Conservation (phyloP, 2,329 filamentous ascomycete species). For the Trichoderma aggressivum region DNA sequence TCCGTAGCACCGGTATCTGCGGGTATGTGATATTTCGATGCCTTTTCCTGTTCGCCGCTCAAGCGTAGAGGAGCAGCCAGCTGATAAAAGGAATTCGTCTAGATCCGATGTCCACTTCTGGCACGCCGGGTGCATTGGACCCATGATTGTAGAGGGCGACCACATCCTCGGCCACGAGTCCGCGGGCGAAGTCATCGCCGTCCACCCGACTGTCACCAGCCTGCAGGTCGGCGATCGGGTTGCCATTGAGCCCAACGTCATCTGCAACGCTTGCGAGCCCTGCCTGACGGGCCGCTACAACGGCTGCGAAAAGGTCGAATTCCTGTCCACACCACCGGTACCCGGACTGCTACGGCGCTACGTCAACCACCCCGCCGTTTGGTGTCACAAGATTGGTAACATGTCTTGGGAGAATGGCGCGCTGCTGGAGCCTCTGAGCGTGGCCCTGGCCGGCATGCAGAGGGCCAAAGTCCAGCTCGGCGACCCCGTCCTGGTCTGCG, state of each 20-base stretch:
- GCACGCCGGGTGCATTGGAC: constrained; percentile 91
- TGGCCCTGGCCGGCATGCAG: constrained; percentile 85
- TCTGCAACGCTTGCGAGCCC: constrained; percentile 85
- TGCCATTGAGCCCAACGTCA: constrained; percentile 89
- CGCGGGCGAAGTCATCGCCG: constrained; percentile 76
- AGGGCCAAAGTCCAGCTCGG: constrained; percentile 76
- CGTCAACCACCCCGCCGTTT: constrained; percentile 88
- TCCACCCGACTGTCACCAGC: constrained; percentile 72
- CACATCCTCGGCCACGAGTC: constrained; percentile 96
- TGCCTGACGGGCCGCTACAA: constrained; percentile 94
- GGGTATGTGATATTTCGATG: constrained; percentile 54
- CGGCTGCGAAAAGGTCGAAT: constrained; percentile 80
- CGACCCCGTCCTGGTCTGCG: constrained; percentile 84
- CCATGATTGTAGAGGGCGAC: constrained; percentile 85
- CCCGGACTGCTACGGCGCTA: constrained; percentile 85
- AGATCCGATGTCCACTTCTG: constrained; percentile 97
- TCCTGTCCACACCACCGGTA: constrained; percentile 88
- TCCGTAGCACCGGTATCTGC: constrained; percentile 95
- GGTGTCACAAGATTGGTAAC: constrained; percentile 93
- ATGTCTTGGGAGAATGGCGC: constrained; percentile 92
- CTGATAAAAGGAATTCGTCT: background rate
- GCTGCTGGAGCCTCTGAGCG: constrained; percentile 83
- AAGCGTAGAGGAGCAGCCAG: background rate
- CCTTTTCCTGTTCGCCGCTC: background rate
- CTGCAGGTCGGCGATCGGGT: constrained; percentile 86